Conservation (phyloP, 108 stramenopile species). For the Hondaea fermentalgiana region DNA sequence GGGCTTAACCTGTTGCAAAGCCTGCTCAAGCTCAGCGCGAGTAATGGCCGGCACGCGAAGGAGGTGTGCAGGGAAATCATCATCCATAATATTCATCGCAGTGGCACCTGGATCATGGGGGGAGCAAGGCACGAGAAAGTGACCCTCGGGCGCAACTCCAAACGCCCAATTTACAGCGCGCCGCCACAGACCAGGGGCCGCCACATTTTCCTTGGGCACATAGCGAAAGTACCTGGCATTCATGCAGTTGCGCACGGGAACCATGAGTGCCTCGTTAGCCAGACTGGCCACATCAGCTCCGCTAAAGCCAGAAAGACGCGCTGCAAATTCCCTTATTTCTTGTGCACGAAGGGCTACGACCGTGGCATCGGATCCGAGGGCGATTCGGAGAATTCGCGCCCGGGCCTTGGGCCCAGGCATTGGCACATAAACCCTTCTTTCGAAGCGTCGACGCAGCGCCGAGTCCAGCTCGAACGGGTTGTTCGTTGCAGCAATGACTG, state of each 20-base stretch:
- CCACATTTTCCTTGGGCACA: background rate
- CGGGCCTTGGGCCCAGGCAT: conserved; percentile 59
- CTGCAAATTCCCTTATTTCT: conserved; percentile 71
- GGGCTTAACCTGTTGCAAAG: background rate
- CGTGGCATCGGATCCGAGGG: conserved; percentile 72
- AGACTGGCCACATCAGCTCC: conserved; percentile 87
- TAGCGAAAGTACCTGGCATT: conserved; percentile 73
- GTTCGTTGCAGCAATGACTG: conserved; percentile 91
- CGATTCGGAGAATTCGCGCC: conserved; percentile 77
- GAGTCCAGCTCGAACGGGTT: conserved; percentile 96
- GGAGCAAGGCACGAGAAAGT: background rate
- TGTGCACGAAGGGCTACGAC: conserved; percentile 66
- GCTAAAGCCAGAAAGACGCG: conserved; percentile 65
- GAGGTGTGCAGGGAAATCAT: background rate
- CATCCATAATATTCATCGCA: background rate
- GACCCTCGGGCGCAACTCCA: background rate
- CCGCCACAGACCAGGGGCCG: background rate
- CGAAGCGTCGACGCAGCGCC: conserved; percentile 96
- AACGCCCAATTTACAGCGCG: background rate
- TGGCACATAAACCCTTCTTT: conserved; percentile 97
- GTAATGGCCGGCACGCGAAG: background rate
- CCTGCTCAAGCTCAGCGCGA: background rate
- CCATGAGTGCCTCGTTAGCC: conserved; percentile 93
- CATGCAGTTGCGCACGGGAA: conserved; percentile 86
- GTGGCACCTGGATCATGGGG: background rate